phyloP scores from a whole-genome alignment of 2,329 filamentous ascomycete genomes.

The Talaromyces verruculosus region DNA sequence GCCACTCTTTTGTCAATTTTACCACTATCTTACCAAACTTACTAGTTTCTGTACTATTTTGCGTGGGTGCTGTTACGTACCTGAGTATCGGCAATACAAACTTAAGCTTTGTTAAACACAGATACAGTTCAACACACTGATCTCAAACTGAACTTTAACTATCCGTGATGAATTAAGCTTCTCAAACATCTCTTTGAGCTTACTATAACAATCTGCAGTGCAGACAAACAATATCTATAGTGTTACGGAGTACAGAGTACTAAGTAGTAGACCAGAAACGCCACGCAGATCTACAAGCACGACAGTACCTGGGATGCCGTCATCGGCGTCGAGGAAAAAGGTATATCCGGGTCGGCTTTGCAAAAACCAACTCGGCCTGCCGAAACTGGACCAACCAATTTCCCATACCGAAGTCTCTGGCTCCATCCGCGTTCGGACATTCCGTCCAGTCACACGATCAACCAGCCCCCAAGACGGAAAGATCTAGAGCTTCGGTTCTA shows the following conservation, averaged over 20 bases:
- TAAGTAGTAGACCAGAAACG: not conserved
- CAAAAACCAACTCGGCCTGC: conserved; percentile 11
- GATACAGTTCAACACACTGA: not conserved
- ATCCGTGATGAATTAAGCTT: not conserved
- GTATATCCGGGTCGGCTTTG: not conserved
- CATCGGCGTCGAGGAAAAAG: conserved; percentile 8
- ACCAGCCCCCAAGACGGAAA: conserved; percentile 14
- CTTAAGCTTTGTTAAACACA: not conserved
- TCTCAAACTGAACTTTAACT: not conserved
- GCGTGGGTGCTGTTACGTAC: not conserved
- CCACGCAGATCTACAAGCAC: not conserved
- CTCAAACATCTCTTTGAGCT: not conserved
- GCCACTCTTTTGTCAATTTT: not conserved
- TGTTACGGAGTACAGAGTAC: not conserved
- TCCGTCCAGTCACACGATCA: conserved; percentile 15
- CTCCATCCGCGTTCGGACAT: conserved; percentile 16
- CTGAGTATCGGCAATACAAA: not conserved
- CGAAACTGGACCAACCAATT: not conserved
- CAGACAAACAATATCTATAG: not conserved
- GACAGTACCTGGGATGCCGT: conserved; percentile 3
- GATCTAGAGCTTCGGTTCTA: not conserved
- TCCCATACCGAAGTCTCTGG: conserved; percentile 3
- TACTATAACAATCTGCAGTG: not conserved
- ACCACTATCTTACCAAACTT: not conserved
- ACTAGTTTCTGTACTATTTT: not conserved